Evolutionary conservation across 495 filamentous ascomycete species (phyloP), one percentile per base, ranked within the genome.

Genomic region (Xanthoparmelia taractica): DNA sequence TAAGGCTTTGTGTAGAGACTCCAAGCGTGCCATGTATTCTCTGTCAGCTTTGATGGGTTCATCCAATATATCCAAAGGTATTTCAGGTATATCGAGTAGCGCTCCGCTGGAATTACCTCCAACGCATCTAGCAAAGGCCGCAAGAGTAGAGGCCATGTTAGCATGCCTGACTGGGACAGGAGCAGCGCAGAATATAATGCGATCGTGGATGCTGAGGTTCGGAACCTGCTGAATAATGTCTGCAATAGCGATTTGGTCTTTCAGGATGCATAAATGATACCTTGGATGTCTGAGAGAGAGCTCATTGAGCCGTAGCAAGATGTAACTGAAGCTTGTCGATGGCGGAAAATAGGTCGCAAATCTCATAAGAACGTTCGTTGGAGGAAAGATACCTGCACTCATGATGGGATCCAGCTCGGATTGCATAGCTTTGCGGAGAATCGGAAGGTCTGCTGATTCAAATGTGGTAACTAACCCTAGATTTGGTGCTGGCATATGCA

Each of bases 401-500:
- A 68, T 75, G 36, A 99, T 77, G 7, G 89, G 87, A 18, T 82
- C 78, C 11, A 86, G 78, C 23, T 90, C 82, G 2, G 70, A 66
- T 8, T 69, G 41, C 80, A 97, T 86, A 20, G 87, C 85, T 36
- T 79, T 65, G 45, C 72, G 69, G 40, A 99, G 81, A 58, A 78
- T 71, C 1, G 71, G 73, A 40, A 91, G 82, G 71, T 97, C 93
- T 23, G 80, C 75, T 11, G 80, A 69, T 64, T 93, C 87, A 17
- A 97, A 74, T 3, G 88, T 86, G 8, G 94, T 96, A 23, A 96
- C 90, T n/a, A 81, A 77, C 4, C 94, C 94, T 4, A 86, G 73
- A 54, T 79, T 77, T 29, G 73, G 63, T 45, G 67, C 58, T 31
- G 64, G 43, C 47, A 65, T 31, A 54, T 20, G 47, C 33, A 37